Evolutionary conservation across 106 monocot genomes (phyloP), one percentile per base, ranked within the genome.

Genomic region (Chionographis japonica): DNA sequence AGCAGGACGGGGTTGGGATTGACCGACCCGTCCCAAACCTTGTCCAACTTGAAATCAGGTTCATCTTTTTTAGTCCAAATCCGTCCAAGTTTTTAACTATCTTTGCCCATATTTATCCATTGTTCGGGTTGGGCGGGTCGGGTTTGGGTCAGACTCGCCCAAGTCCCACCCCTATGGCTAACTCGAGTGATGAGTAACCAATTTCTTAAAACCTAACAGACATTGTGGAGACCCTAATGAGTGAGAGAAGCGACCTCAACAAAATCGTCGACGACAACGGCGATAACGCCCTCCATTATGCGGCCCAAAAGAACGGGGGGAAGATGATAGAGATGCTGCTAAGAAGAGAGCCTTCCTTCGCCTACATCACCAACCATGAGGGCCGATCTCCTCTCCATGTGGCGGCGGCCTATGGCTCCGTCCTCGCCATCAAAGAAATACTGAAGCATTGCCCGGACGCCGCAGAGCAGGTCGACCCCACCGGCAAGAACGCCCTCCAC

Each of bases 261-360:
- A 64, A 63, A 50, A 4, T 68, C 2, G 46, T 10, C 3, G 81
- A 82, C 50, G 11, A 19, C 18, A 12, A 0, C 1, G 77, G 72
- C 17, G 68, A 69, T 56, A 82, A 40, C 46, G 81, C 62, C 35
- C 77, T 82, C 18, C 81, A 82, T 27, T 77, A 72, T 60, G 81
- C 77, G 3, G 81, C 81, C 8, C 67, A 69, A 52, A 73, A 62
- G 67, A 49, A 77, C 63, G 50, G 65, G 37, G 37, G 6, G 14
- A 62, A 53, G 39, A 72, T 77, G 52, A 68, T 73, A 20, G 67
- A 72, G 14, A 72, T 73, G 68, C 50, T 82, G 13, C 58, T 82
- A 41, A n/a, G 4, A 6, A 17, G 65, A 11, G 56, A 69, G 1
- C 9, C 63, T 60, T 63, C 67, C 4, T 68, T 82, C 9, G 77